phyloP scores from a whole-genome alignment of 176 grass and related monocot genomes.

The Bromus sterilis region DNA sequence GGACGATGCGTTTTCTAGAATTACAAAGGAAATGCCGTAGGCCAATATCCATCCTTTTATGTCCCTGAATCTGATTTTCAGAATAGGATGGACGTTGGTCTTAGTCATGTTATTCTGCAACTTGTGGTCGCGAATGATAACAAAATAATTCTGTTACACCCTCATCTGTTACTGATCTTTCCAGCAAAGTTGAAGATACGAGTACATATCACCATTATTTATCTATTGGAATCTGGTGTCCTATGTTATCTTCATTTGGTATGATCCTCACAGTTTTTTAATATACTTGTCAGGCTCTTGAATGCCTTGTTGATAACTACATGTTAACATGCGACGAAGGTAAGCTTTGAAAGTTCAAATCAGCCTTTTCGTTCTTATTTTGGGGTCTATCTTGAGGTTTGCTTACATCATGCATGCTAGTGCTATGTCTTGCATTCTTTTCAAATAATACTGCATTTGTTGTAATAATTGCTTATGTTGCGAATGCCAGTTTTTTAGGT shows the following conservation, averaged over 20 bases:
- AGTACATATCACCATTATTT: not conserved
- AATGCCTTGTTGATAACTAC: constrained; percentile 97
- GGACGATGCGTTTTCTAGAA: not conserved
- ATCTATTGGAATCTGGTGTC: not conserved
- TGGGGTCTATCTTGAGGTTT: not conserved
- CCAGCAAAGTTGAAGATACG: not conserved
- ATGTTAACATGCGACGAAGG: constrained; percentile 97
- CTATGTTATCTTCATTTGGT: not conserved
- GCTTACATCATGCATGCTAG: constrained; percentile 14
- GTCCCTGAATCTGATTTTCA: not conserved
- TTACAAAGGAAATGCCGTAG: not conserved
- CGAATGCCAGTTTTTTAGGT: constrained; percentile 1
- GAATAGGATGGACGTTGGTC: not conserved
- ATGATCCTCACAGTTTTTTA: constrained; percentile 11
- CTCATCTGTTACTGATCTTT: not conserved
- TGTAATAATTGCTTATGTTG: constrained; percentile 8
- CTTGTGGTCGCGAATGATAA: not conserved
- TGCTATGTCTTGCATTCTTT: not conserved
- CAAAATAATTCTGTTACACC: not conserved
- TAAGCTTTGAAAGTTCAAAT: constrained; percentile 17
- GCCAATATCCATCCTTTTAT: not conserved
- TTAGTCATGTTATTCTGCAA: not conserved
- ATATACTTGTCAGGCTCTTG: constrained; percentile 58
- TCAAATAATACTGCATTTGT: not conserved
- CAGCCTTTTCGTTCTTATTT: not conserved